A percentile compares a stretch with the other conserved stretches of the same genome.
phyloP scores from a whole-genome alignment of 352 stramenopile genomes.

The Nothophytophthora sp. region DNA sequence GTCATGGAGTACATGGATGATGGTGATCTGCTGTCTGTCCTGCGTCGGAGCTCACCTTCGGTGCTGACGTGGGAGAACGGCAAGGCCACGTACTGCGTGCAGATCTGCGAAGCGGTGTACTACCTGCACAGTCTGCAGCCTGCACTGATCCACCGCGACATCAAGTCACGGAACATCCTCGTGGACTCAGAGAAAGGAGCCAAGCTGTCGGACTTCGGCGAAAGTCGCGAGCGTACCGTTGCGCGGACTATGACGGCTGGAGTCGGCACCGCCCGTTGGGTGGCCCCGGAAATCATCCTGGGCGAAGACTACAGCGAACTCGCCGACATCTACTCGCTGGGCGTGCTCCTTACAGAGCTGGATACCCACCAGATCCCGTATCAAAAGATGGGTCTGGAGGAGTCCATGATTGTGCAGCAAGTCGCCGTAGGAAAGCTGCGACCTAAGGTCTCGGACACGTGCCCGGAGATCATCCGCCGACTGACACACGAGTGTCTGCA shows the following conservation, averaged over 20 bases:
- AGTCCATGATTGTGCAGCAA: conserved; percentile 82
- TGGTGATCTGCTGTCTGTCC: conserved; percentile 64
- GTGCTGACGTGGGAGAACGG: conserved; percentile 55
- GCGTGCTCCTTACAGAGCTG: conserved; percentile 68
- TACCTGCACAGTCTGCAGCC: conserved; percentile 88
- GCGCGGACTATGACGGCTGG: conserved; percentile 76
- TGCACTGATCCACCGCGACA: conserved; percentile 91
- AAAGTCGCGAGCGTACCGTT: conserved; percentile 74
- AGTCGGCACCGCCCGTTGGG: conserved; percentile 74
- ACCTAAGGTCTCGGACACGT: conserved; percentile 75
- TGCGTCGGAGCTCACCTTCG: conserved; percentile 42
- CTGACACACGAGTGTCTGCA: conserved; percentile 82
- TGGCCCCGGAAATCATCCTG: conserved; percentile 78
- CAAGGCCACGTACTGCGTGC: conserved; percentile 76
- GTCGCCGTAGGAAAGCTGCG: conserved; percentile 78
- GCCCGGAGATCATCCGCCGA: conserved; percentile 75
- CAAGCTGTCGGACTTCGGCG: conserved; percentile 78
- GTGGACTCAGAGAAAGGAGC: conserved; percentile 73
- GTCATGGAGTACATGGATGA: conserved; percentile 85
- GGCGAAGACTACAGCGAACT: conserved; percentile 76
- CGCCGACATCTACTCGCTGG: conserved; percentile 76
- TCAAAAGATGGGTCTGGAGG: conserved; percentile 59
- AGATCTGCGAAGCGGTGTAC: conserved; percentile 83
- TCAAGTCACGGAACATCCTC: conserved; percentile 93
- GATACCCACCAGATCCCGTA: conserved; percentile 80